phyloP scores from a whole-genome alignment of 768 basidiomycete species.

The Mycena vitilis region DNA sequence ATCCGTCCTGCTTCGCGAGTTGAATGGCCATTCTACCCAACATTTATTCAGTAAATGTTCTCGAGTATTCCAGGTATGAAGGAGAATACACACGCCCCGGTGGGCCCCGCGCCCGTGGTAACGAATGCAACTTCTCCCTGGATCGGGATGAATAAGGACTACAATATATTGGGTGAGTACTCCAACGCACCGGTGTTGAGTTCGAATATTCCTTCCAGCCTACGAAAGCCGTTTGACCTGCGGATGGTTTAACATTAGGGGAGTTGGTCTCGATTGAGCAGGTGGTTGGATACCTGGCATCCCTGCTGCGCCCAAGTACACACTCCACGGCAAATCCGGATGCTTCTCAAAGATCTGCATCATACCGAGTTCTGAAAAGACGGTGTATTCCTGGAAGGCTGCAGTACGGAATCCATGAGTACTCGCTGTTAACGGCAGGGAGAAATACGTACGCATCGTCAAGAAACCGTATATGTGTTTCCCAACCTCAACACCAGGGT shows the following conservation, averaged over 20 bases:
- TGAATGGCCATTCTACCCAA: slow-evolving; percentile 58
- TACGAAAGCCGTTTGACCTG: slow-evolving; percentile 53
- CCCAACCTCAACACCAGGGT: not conserved
- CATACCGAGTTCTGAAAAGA: not conserved
- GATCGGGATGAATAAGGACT: not conserved
- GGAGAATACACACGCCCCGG: slow-evolving; percentile 64
- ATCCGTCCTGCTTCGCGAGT: slow-evolving; percentile 60
- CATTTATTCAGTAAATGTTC: too few species aligned
- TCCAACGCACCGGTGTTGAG: slow-evolving; percentile 47
- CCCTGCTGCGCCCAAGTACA: not conserved
- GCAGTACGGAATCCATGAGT: too few species aligned
- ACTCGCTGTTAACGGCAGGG: too few species aligned
- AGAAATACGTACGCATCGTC: too few species aligned
- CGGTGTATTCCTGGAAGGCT: slow-evolving; percentile 2
- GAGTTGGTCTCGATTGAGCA: too few species aligned
- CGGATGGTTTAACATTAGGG: too few species aligned
- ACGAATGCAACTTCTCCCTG: slow-evolving; percentile 58
- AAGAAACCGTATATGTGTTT: not conserved
- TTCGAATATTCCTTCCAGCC: slow-evolving; percentile 55
- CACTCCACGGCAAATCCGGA: slow-evolving; percentile 7
- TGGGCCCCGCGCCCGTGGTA: slow-evolving; percentile 52
- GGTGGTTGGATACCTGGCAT: too few species aligned
- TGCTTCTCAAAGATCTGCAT: slow-evolving; percentile 14
- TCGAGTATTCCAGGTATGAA: not conserved
- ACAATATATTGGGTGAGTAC: too few species aligned